Percentiles rank a stretch among this genome's conserved stretches.
Conservation (phyloP, 2,329 filamentous ascomycete species). For the Diaporthe caulivora region DNA sequence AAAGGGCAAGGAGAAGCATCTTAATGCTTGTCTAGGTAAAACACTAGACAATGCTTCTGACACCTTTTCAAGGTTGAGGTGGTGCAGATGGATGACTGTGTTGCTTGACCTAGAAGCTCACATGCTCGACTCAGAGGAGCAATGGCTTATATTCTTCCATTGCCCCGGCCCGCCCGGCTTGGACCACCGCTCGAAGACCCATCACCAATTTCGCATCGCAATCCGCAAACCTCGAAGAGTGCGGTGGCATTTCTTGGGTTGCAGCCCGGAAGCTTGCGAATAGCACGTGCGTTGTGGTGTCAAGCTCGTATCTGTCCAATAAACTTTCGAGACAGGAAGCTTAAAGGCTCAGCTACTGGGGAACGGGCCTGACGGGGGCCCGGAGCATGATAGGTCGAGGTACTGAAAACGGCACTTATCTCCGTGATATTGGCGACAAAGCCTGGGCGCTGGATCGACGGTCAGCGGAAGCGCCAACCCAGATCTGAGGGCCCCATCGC, state of each 20-base stretch:
- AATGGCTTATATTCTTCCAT: neutral
- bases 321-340: conserved; percentile 11
- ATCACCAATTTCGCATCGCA: conserved; percentile 15
- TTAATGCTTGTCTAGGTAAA: conserved; percentile 13
- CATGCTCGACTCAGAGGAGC: neutral
- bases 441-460: neutral
- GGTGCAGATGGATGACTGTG: neutral
- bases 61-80: too few species aligned
- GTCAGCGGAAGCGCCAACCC: neutral
- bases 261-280: neutral
- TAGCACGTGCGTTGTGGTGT: neutral
- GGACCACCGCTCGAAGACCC: neutral
- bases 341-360: conserved; percentile 6
- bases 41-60: neutral
- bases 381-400: conserved; percentile 3
- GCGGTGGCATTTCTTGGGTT: neutral
- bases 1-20: conserved; percentile 46
- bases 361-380: neutral
- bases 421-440: conserved; percentile 4
- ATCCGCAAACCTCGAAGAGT: neutral
- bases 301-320: conserved; percentile 23
- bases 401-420: conserved; percentile 14
- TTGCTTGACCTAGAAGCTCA: neutral
- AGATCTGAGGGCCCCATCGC: neutral
- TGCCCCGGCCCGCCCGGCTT: neutral